Conservation (phyloP, 1,139 yeast genomes). For the Tardiomyces digboiensis region DNA sequence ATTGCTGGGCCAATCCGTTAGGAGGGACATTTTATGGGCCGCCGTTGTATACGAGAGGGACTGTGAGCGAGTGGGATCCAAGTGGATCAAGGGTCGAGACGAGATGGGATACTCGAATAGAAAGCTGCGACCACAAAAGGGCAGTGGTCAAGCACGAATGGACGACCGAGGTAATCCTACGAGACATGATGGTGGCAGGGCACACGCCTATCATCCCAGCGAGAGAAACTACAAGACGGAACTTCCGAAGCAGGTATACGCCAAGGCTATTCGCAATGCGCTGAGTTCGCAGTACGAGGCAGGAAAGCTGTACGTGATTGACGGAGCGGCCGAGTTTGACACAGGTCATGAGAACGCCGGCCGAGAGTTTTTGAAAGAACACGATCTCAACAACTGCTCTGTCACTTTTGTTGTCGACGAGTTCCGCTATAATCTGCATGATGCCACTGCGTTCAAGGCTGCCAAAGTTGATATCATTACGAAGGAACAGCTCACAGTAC, state of each 20-base stretch:
- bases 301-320: conserved; percentile 65
- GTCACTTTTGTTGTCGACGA: conserved; percentile 58
- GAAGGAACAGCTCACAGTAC: conserved; percentile 74
- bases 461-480: conserved; percentile 55
- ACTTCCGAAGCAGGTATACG: conserved; percentile 68
- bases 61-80: conserved; percentile 79
- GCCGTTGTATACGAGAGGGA: conserved; percentile 94
- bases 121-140: conserved; percentile 84
- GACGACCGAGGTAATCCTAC: conserved; percentile 97
- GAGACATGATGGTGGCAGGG: conserved; percentile 83
- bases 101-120: conserved; percentile 81
- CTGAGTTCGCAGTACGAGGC: conserved; percentile 68
- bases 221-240: conserved; percentile 53
- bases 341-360: conserved; percentile 43
- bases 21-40: conserved; percentile 90
- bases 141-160: conserved; percentile 89
- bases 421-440: conserved; percentile 42
- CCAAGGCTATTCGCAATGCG: conserved; percentile 71
- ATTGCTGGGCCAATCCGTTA: conserved; percentile 61
- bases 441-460: conserved; percentile 39
- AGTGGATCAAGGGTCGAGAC: conserved; percentile 76
- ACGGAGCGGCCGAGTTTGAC: conserved; percentile 45
- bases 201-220: conserved; percentile 54
- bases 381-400: conserved; percentile 44
- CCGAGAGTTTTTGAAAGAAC: conserved; percentile 47